Evolutionary conservation across 441 rosid species (phyloP).

Genomic region (Erodium texanum): DNA sequence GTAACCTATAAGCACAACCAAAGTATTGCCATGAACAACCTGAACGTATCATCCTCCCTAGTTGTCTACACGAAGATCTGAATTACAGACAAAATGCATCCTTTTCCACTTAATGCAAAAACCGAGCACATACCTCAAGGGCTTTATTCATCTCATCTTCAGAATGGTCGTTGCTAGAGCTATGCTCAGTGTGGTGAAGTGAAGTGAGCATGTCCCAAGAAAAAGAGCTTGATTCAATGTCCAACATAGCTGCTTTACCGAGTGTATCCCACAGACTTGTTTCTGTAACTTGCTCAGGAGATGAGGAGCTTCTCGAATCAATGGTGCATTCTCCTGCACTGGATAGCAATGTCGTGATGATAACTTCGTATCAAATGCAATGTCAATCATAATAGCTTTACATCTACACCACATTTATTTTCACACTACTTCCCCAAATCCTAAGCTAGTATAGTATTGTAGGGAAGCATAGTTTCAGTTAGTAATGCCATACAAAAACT

Average conservation of each 20-base stretch:
- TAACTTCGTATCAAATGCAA: constrained; percentile 9
- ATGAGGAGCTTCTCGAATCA: constrained; percentile 42
- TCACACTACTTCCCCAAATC: too few relatives aligned
- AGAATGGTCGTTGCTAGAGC: constrained; percentile 67
- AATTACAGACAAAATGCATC: neutral
- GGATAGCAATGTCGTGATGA: constrained; percentile 18
- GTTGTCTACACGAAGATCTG: neutral
- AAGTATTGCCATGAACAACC: neutral
- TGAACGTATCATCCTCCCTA: neutral
- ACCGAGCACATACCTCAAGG: constrained; percentile 53
- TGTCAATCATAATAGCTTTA: constrained; percentile 1
- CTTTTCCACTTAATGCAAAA: neutral
- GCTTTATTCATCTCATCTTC: constrained; percentile 90
- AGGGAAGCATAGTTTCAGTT: too few relatives aligned
- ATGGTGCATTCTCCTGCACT: constrained; percentile 49
- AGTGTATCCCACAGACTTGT: constrained; percentile 86
- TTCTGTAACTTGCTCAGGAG: constrained; percentile 48
- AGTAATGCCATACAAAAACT: too few relatives aligned
- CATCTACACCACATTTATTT: too few relatives aligned
- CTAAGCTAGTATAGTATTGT: too few relatives aligned
- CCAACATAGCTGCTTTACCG: constrained; percentile 66
- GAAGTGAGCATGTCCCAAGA: constrained; percentile 92
- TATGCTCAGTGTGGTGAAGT: constrained; percentile 91
- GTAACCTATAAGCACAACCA: constrained; percentile 46
- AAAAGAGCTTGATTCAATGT: constrained; percentile 56